Evolutionary conservation across 768 basidiomycete species (phyloP), one percentile per base, ranked within the genome.

Genomic region (Hortiboletus flavorubellus): DNA sequence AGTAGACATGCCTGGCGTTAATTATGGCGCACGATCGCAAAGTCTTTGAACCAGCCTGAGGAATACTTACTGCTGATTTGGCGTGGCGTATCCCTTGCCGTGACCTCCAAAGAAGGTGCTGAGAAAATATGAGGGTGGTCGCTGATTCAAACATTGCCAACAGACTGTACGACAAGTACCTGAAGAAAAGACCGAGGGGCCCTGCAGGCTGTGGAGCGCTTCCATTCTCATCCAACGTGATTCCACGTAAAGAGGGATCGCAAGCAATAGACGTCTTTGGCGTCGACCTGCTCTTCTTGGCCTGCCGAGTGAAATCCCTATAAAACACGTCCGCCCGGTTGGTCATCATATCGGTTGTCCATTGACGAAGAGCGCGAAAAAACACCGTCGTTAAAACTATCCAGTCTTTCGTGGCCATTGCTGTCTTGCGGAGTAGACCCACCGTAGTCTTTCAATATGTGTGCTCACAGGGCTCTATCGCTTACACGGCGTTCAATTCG

Each of bases 51-150:
- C 84, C 86, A 91, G 21, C 21, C 21, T 21, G 21, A 21, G 1
- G 80, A 76, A 59, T 84, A 84, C 21, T 21, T 21, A 21, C 66
- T 91, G 91, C 66, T 91, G 84, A 58, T 71, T 79, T 4, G 90
- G 89, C 16, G 88, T 85, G 89, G 53, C 53, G 12, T 53, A 53
- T 29, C 14, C 8, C 21, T 41, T 41, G 4, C 53, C 53, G 31
- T 47, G 53, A 14, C 53, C 53, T 41, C 26, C 90, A 61, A 91
- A 91, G 71, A 89, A 89, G 8, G 87, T 86, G 59, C 86, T 87
- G 47, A 34, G 34, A 12, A 18, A 49, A 18, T 16, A 53, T 60
- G 43, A 62, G 49, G 30, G 37, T 5, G 21, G 38, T 2, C 21
- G 21, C 16, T 15, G 15, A 15, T 8, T 8, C 26, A 40, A 46